Evolutionary conservation across 2,329 filamentous ascomycete species (phyloP).

Genomic region (Nemania sp.): DNA sequence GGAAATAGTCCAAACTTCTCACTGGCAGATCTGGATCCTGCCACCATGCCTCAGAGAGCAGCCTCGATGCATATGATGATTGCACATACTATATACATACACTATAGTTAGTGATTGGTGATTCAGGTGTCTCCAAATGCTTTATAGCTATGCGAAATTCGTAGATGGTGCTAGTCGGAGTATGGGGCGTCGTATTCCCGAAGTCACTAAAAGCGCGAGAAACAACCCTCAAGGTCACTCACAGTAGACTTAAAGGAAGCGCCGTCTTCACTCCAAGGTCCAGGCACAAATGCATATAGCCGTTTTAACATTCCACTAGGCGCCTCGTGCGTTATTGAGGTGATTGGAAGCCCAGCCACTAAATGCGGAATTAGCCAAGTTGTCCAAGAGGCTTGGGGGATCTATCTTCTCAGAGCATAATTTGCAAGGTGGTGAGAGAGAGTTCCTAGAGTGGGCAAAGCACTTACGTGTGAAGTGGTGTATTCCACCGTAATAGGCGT

Average conservation of each 20-base stretch:
- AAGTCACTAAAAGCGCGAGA: neutral
- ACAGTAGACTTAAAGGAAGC: neutral
- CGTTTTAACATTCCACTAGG: neutral
- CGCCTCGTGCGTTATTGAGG: neutral
- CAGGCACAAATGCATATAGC: neutral
- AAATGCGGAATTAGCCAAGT: neutral
- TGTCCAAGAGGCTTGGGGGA: neutral
- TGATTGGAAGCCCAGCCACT: neutral
- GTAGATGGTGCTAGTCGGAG: neutral
- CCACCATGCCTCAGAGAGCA: constrained; percentile 27
- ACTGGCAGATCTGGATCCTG: neutral
- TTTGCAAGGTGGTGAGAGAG: neutral
- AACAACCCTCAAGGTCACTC: neutral
- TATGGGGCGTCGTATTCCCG: neutral
- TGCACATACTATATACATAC: neutral
- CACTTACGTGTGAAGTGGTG: neutral
- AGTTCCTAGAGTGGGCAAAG: neutral
- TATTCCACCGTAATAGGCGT: neutral
- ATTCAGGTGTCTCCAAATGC: neutral
- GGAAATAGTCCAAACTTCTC: constrained; percentile 24
- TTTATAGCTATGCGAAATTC: neutral
- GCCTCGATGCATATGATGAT: constrained; percentile 17
- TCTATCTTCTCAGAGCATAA: neutral
- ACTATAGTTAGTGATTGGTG: neutral
- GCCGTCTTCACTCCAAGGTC: neutral